phyloP scores from a whole-genome alignment of 371 early-diverging fungal genomes.

The Syncephalastrum sp. region DNA sequence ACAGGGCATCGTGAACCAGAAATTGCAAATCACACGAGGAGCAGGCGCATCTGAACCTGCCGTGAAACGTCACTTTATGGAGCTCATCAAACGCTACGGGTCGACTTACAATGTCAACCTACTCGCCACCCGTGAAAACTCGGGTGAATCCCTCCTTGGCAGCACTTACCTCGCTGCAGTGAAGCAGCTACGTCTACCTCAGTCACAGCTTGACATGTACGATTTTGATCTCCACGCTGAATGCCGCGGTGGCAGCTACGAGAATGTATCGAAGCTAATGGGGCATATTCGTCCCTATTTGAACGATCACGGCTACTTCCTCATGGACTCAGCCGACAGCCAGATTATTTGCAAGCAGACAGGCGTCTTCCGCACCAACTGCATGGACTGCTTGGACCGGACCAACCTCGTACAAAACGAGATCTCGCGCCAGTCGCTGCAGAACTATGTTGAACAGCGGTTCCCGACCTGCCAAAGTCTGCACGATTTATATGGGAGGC shows the following conservation, averaged over 20 bases:
- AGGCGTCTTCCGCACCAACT: conserved; percentile 93
- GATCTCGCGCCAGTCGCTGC: conserved; percentile 45
- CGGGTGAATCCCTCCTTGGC: conserved; percentile 70
- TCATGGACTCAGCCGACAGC: conserved; percentile 58
- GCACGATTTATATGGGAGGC: conserved; percentile 22
- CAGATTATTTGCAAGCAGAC: conserved; percentile 63
- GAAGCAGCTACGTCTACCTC: conserved; percentile 24
- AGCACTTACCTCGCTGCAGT: conserved; percentile 69
- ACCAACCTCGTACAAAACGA: conserved; percentile 73
- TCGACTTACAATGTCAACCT: conserved; percentile 83
- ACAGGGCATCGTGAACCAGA: conserved; percentile 78
- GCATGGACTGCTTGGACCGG: conserved; percentile 97
- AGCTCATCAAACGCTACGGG: conserved; percentile 72
- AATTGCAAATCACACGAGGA: conserved; percentile 74
- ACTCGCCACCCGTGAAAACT: conserved; percentile 65
- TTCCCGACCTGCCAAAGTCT: conserved; percentile 13
- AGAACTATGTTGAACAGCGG: conserved; percentile 31
- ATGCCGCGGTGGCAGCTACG: conserved; percentile 79
- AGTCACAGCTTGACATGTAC: conserved; percentile 49
- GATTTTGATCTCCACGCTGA: conserved; percentile 86
- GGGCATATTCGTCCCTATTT: conserved; percentile 44
- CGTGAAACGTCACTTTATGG: conserved; percentile 79
- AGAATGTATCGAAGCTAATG: conserved; percentile 62
- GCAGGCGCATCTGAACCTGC: conserved; percentile 74
- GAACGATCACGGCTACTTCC: conserved; percentile 66